Conservation (phyloP, 306 rosid species). For the Corylus heterophylla region DNA sequence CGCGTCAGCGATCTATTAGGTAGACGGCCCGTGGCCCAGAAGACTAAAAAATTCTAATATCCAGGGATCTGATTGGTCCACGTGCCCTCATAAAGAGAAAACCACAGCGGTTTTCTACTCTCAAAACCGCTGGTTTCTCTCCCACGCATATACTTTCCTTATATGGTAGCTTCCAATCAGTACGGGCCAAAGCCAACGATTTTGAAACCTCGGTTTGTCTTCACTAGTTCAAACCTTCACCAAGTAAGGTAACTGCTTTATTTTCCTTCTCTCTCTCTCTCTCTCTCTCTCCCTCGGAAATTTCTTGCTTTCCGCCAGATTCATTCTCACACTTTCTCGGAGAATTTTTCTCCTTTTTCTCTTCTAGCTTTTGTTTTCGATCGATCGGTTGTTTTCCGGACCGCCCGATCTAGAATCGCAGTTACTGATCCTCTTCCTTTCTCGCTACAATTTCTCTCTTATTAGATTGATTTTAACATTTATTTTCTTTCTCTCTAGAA, state of each 20-base stretch:
- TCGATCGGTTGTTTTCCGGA: neutral
- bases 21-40: conserved; percentile 25
- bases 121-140: conserved; percentile 32
- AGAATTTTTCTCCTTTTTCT: conserved; percentile 31
- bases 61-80: conserved; percentile 48
- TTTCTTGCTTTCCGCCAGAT: neutral
- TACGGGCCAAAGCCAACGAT: conserved; percentile 27
- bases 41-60: neutral
- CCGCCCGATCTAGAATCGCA: neutral
- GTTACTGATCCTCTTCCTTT: neutral
- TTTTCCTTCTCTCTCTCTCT: neutral
- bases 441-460: neutral
- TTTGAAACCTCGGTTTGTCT: conserved; percentile 45
- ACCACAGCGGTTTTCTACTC: conserved; percentile 35
- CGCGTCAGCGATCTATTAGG: conserved; percentile 61
- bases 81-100: conserved; percentile 23
- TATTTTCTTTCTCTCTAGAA: neutral
- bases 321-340: conserved; percentile 29
- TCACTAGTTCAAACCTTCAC: conserved; percentile 38
- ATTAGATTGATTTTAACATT: neutral
- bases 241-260: conserved; percentile 31
- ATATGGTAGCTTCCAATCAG: conserved; percentile 51
- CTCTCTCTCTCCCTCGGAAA: neutral
- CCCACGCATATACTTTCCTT: conserved; percentile 59
- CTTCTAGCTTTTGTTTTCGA: neutral